Evolutionary conservation across 2,329 filamentous ascomycete species (phyloP), one percentile per base, ranked within the genome.

Genomic region (Fusarium sp.): DNA sequence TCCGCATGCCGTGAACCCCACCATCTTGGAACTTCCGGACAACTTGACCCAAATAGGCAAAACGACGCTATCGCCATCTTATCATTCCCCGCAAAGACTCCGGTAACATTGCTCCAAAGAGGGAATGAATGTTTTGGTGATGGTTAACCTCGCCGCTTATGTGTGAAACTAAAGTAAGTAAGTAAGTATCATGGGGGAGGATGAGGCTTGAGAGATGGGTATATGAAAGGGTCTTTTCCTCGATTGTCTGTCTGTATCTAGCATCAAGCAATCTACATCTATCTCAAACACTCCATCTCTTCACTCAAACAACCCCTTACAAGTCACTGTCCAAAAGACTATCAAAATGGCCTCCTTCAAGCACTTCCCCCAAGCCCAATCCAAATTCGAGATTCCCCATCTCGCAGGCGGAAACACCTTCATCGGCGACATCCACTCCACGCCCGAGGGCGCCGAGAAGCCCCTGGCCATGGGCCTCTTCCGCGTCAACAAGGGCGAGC

Each of bases 351-450:
- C 81, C 35, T 75, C 79, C 58, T 85, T 89, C 79, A 84, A 82
- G 57, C 86, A 91, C 81, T 88, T 85, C 79, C 77, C 85, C 56
- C 84, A 89, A 76, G 89, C 89, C 1, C 89, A 91, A 78, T 85
- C 83, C 31, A 84, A 82, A 42, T 91, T 88, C 81, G 88, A 91
- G 76, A 89, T 89, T 7, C 90, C 90, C 10, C 85, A 91, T 52
- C 89, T 93, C 68, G 88, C 89, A 39, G 90, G 91, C 74, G 88
- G 91, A 69, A 93, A 93, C 76, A 90, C 90, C 35, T 93, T 85
- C 78, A 85, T 93, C 7, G 90, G 90, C 45, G 91, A 93, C 75
- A 82, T 92, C 33, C 83, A 84, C 73, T 86, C 86, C 7, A 89
- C 86, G 62, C 85, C 89, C 61, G 84, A 84, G 63, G 85, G 88